Base-by-base conservation (phyloP, 768 basidiomycete genomes). In the Lactarius deliciosus region DNA sequence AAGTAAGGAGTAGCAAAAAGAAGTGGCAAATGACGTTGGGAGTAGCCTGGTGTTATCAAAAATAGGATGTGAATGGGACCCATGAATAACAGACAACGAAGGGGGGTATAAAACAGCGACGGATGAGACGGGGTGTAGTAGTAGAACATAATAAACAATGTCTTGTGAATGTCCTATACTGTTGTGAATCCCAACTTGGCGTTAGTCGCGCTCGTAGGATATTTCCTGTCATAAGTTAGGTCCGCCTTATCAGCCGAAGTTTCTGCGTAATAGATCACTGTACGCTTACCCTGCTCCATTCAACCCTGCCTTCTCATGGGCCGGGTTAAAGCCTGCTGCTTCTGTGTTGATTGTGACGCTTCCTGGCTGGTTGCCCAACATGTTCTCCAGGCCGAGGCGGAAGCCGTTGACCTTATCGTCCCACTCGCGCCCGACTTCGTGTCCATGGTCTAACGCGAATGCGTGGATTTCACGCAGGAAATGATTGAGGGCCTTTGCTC, bases 391-490 rank as follows among this genome's bases (percentile, higher is more conserved):
- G 16, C 80, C 74, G 15, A 68, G 56, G 38, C 85, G 74, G 43
- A 81, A 76, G 2, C 57, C 69, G 3, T 71, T 65, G 34, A 86
- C 68, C 40, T 60, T 60, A 11, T 57, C 45, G 18, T 80, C 72
- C 30, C 70, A 69, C 67, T 83, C 80, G 53, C 72, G 68, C 32
- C 79, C 78, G 25, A 76, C 59, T 5, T 79, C 76, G 11, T 76
- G 68, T 25, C 75, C 89, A 61, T 81, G 73, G 69, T 91, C 90
- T 72, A 89, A 77, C 60, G 80, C 71, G 69, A 87, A 88, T 2
- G 84, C 83, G 54, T 80, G 72, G 43, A 80, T 79, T 68, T 90
- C 86, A 32, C 90, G 86, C 30, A 91, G 76, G 69, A 86, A 92
- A 25, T 85, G 81, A 28, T 89, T 86, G 1, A 91, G 79, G 64